phyloP scores from a whole-genome alignment of 352 stramenopile genomes.

The Phytophthora capsici region DNA sequence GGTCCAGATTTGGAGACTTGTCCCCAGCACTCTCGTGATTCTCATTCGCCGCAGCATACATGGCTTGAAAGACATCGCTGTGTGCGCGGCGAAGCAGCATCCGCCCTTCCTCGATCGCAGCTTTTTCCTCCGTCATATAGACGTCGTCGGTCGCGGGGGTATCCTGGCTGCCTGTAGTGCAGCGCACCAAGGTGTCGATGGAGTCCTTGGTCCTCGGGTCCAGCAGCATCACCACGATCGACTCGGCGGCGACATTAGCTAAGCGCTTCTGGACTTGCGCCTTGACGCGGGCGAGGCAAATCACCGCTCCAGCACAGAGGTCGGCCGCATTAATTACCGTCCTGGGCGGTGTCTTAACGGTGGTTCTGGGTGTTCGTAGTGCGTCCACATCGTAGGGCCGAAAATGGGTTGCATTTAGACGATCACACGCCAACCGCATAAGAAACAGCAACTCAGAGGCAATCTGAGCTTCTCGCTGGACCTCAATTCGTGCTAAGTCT shows the following conservation, averaged over 20 bases:
- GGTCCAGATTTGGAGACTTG: too few species aligned
- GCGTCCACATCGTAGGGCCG: not conserved
- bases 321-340: too few species aligned
- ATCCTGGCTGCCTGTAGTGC: too few species aligned
- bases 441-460: slow-evolving; percentile 8
- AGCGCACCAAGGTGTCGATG: not conserved
- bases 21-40: too few species aligned
- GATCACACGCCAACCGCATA: not conserved
- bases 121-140: too few species aligned
- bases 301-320: not conserved
- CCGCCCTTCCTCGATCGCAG: too few species aligned
- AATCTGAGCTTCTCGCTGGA: not conserved
- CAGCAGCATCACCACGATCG: slow-evolving; percentile 2
- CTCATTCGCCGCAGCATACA: too few species aligned
- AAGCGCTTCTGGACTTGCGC: slow-evolving; percentile 1
- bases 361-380: not conserved
- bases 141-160: too few species aligned
- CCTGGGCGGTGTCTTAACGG: not conserved
- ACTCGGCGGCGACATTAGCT: not conserved
- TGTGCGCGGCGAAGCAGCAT: too few species aligned
- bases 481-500: slow-evolving; percentile 9
- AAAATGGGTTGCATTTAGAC: not conserved
- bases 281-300: not conserved
- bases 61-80: too few species aligned
- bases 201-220: slow-evolving; percentile 8